Conservation (phyloP, 2,329 filamentous ascomycete genomes). For the Fusarium incarnatum region DNA sequence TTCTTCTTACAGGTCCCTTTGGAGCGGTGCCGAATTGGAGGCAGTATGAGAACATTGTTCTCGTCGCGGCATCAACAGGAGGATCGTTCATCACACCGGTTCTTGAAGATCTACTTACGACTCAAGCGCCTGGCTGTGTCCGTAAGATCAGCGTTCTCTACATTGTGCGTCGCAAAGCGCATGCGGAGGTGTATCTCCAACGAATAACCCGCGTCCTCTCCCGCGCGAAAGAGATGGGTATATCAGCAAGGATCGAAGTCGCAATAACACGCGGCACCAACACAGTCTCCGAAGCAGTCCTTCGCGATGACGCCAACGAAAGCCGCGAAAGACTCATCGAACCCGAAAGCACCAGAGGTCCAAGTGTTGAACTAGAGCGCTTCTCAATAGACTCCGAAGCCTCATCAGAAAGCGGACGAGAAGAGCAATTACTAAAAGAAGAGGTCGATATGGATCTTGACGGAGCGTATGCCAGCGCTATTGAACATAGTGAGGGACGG, state of each 20-base stretch:
- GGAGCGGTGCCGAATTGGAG: constrained; percentile 40
- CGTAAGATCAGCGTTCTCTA: constrained; percentile 40
- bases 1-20: constrained; percentile 43
- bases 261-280: constrained; percentile 33
- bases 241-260: constrained; percentile 39
- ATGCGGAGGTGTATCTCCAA: constrained; percentile 38
- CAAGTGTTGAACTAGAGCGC: constrained; percentile 38
- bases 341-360: constrained; percentile 28
- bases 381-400: constrained; percentile 40
- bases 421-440: constrained; percentile 42
- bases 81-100: constrained; percentile 43
- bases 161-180: constrained; percentile 36
- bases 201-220: constrained; percentile 24
- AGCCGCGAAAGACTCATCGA: constrained; percentile 41
- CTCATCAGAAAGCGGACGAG: constrained; percentile 31
- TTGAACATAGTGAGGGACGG: constrained; percentile 41
- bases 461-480: no score
- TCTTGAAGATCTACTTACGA: constrained; percentile 36
- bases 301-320: constrained; percentile 25
- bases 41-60: constrained; percentile 42
- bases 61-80: constrained; percentile 41
- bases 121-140: constrained; percentile 37
- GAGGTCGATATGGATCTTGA: constrained; percentile 41
- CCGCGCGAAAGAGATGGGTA: constrained; percentile 41
- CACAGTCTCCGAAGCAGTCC: neutral